Base-by-base conservation (phyloP, 2,329 filamentous ascomycete genomes). In the Scedosporium apiospermum region DNA sequence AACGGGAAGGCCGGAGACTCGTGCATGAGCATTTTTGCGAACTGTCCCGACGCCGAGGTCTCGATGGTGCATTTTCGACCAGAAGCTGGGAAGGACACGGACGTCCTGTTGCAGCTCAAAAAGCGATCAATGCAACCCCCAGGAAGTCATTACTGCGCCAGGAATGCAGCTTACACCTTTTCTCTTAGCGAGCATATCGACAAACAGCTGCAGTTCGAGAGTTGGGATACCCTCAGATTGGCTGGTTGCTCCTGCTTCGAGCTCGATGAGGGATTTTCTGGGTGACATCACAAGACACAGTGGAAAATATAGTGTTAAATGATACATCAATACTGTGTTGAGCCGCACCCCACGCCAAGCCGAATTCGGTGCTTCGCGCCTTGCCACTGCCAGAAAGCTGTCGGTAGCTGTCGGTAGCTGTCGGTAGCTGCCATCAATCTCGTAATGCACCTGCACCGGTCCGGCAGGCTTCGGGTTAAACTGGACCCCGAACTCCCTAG, bases 21-120 rank as follows among this genome's bases (percentile, higher is more conserved):
- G 16, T 49, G 44, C 44, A 49, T 64, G 63, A 6, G n/a, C 60
- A 38, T 38, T 1, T 65, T 65, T 38, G 27, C 55, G 5, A 65
- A 66, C 42, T 59, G 46, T 3, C 62, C 60, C 3, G 44, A 63
- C 7, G 16, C 6, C 3, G 57, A 44, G 3, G 26, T 21, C 0
- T 58, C 2, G 34, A 14, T 9, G 10, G 34, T 38, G 34, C 10
- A 2, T 38, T 14, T 12, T 38, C 9, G 30, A 12, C 7, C 2
- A 2, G 30, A 12, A 38, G 30, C 30, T 38, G 30, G 30, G 30
- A 38, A 38, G 30, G 30, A 38, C 30, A 38, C 30, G 30, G 30
- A 38, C 30, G 30, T 38, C 7, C 9, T 38, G 2, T 38, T 12
- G 30, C 30, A 38, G 30, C 30, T 38, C 30, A 2, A 3, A 38